A percentile compares a stretch with the other conserved stretches of the same genome.
phyloP scores from a whole-genome alignment of 441 rosid genomes.

The Flueggea neowawraea region DNA sequence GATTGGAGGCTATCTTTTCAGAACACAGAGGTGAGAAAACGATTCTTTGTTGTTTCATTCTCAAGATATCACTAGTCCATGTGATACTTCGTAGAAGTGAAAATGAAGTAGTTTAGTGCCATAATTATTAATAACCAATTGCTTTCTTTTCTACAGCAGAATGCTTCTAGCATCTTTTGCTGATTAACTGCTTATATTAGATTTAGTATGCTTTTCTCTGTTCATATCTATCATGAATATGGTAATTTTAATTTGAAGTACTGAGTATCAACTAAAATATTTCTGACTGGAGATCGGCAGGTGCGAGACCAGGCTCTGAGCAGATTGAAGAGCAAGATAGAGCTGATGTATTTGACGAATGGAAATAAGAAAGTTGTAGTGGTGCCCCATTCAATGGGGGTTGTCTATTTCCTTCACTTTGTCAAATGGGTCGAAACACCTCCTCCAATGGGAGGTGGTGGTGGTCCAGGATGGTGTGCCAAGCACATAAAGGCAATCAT shows the following conservation, averaged over 20 bases:
- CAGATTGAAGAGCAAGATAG: constrained; percentile 70
- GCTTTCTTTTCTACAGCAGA: too few relatives aligned
- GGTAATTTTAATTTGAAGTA: too few relatives aligned
- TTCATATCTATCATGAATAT: too few relatives aligned
- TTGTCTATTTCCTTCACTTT: constrained; percentile 67
- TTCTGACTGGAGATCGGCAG: constrained; percentile 20
- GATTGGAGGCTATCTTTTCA: constrained; percentile 87
- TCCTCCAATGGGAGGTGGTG: constrained; percentile 54
- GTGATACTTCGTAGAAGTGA: too few relatives aligned
- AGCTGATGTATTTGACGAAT: constrained; percentile 55
- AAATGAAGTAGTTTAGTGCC: too few relatives aligned
- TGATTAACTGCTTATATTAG: too few relatives aligned
- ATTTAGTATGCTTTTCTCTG: too few relatives aligned
- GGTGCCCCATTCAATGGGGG: constrained; percentile 83
- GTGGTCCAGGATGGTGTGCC: constrained; percentile 60
- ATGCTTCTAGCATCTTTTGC: too few relatives aligned
- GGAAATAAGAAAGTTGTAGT: constrained; percentile 64
- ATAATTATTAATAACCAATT: too few relatives aligned
- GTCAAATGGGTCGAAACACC: constrained; percentile 76
- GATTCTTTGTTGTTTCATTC: constrained; percentile 1
- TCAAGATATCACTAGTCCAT: neutral
- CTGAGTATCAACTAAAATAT: too few relatives aligned
- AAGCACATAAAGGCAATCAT: constrained; percentile 63
- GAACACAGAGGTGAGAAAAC: constrained; percentile 55
- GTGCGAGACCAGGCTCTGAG: constrained; percentile 61